Evolutionary conservation across 306 rosid species (phyloP).

Genomic region (Inga laurina): DNA sequence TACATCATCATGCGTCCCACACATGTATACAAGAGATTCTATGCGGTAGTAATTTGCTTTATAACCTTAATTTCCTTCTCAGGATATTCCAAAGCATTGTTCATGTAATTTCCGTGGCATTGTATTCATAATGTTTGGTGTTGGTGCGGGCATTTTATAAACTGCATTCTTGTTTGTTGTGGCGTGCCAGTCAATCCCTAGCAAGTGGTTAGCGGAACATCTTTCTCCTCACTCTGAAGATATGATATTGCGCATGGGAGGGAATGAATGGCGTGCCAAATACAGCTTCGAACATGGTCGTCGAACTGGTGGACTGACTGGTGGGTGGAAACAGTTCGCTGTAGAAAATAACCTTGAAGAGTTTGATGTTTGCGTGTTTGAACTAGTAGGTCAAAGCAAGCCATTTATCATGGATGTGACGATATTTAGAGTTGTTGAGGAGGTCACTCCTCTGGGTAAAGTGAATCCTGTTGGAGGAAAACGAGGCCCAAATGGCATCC

Average conservation of each 20-base stretch:
- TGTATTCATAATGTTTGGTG: not conserved
- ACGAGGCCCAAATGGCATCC: conserved; percentile 23
- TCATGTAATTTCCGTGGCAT: not conserved
- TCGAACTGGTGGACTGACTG: conserved; percentile 49
- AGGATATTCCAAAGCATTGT: not conserved
- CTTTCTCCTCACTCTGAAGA: conserved; percentile 47
- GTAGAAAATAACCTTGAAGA: conserved; percentile 69
- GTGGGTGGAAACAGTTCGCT: conserved; percentile 68
- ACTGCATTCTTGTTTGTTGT: not conserved
- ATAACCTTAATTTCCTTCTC: conserved; percentile 17
- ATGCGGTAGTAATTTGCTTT: conserved; percentile 48
- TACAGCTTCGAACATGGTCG: conserved; percentile 39
- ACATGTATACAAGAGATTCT: conserved; percentile 71
- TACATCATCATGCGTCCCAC: conserved; percentile 60
- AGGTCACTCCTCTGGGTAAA: conserved; percentile 38
- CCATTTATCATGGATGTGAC: conserved; percentile 47
- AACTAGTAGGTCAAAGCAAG: conserved; percentile 31
- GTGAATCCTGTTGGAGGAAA: conserved; percentile 15
- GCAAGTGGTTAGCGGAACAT: conserved; percentile 41
- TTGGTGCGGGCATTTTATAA: not conserved
- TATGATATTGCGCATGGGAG: conserved; percentile 44
- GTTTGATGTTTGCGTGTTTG: conserved; percentile 62
- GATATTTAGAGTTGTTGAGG: conserved; percentile 61
- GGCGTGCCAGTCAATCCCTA: conserved; percentile 47
- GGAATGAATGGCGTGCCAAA: conserved; percentile 46